Percentiles rank a stretch among this genome's conserved stretches.
Conservation (phyloP, 1,284 basidiomycete genomes). For the Apiotrichum sp. region DNA sequence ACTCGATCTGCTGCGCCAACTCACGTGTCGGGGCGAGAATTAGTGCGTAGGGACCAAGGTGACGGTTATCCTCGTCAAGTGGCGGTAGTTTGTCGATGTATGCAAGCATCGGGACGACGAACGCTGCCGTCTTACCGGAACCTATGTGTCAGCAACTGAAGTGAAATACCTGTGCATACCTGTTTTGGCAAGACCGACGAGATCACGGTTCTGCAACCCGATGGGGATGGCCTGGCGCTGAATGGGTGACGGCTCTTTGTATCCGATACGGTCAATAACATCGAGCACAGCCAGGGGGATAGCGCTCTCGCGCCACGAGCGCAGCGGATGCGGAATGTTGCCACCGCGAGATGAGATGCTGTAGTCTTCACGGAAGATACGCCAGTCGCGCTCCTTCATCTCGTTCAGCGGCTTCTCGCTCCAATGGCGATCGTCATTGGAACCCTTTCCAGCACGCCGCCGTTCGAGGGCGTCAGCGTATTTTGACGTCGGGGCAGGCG, state of each 20-base stretch:
- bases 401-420: constrained; percentile 85
- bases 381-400: constrained; percentile 98
- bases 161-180: constrained; percentile 50
- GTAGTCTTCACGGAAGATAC: constrained; percentile 98
- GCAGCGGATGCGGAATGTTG: constrained; percentile 82
- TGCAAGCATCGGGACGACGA: constrained; percentile 94
- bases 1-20: constrained; percentile 97
- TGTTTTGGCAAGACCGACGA: constrained; percentile 97
- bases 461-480: constrained; percentile 67
- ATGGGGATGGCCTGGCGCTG: constrained; percentile 98
- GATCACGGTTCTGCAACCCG: constrained; percentile 87
- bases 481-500: constrained; percentile 14
- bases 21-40: constrained; percentile 88
- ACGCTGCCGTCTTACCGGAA: constrained; percentile 99
- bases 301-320: constrained; percentile 81
- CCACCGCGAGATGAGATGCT: constrained; percentile 89
- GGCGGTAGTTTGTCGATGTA: constrained; percentile 83
- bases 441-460: constrained; percentile 69
- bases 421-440: constrained; percentile 92
- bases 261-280: constrained; percentile 84
- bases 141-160: constrained; percentile 51
- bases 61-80: constrained; percentile 82
- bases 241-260: constrained; percentile 93
- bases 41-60: constrained; percentile 87
- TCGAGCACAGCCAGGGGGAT: constrained; percentile 75